Percentiles rank a stretch among this genome's conserved stretches.
Evolutionary conservation across 2,329 filamentous ascomycete genomes (phyloP).

Genomic region (Arthrobotrys conoides): DNA sequence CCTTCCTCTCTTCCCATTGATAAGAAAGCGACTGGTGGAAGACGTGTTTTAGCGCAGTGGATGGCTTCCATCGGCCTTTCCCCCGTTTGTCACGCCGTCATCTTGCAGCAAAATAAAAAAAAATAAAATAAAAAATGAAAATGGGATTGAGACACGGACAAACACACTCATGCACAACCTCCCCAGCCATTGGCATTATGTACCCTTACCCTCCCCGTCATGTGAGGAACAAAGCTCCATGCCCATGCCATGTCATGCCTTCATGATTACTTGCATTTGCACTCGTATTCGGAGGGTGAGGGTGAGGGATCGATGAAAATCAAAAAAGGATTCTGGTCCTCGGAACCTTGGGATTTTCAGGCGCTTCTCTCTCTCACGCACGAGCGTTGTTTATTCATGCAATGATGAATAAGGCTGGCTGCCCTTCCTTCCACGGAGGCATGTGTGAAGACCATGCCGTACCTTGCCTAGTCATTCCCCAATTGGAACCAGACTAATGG

Average conservation of each 20-base stretch:
- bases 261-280: neutral
- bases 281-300: constrained; percentile 1
- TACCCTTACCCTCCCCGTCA: constrained; percentile 20
- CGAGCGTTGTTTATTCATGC: constrained; percentile 12
- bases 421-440: constrained; percentile 44
- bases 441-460: constrained; percentile 31
- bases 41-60: constrained; percentile 54
- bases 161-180: neutral
- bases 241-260: neutral
- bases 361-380: constrained; percentile 7
- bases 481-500: constrained; percentile 23
- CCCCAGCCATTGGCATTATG: constrained; percentile 17
- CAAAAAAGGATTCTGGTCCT: neutral
- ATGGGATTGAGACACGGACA: constrained; percentile 3
- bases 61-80: constrained; percentile 27
- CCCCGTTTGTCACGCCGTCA: constrained; percentile 60
- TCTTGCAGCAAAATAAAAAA: constrained; percentile 48
- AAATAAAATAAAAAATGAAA: constrained; percentile 29
- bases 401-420: constrained; percentile 18
- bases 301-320: constrained; percentile 1
- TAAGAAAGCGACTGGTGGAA: constrained; percentile 28
- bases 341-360: constrained; percentile 10
- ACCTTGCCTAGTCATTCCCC: constrained; percentile 27
- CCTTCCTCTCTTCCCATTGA: neutral
- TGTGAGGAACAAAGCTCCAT: constrained; percentile 7